Conservation (phyloP, 2,329 filamentous ascomycete genomes). For the Sporothrix sp. region DNA sequence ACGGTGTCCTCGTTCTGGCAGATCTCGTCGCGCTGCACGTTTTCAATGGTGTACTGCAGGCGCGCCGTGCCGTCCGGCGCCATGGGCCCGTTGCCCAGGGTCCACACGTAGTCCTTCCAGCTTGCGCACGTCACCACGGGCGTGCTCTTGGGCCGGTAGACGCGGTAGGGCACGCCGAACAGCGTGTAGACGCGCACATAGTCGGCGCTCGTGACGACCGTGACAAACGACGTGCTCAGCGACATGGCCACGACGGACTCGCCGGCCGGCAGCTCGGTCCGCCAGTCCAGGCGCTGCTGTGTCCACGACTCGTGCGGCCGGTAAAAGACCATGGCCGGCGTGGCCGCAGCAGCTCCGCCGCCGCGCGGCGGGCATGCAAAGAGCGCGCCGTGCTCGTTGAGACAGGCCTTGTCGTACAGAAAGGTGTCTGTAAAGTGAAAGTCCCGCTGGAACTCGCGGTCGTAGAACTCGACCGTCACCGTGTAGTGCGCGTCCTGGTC, state of each 20-base stretch:
- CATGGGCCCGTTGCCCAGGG: slow-evolving; percentile 84
- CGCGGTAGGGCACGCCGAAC: slow-evolving; percentile 78
- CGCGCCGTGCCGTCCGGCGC: slow-evolving; percentile 67
- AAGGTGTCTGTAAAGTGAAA: slow-evolving; percentile 98
- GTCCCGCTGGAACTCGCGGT: slow-evolving; percentile 81
- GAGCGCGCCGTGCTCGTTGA: slow-evolving; percentile 73
- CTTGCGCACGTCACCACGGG: slow-evolving; percentile 89
- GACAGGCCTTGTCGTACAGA: slow-evolving; percentile 89
- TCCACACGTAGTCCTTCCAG: slow-evolving; percentile 94
- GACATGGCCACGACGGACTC: slow-evolving; percentile 83
- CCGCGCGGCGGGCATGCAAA: slow-evolving; percentile 66
- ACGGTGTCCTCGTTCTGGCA: slow-evolving; percentile 91
- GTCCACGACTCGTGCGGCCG: slow-evolving; percentile 97
- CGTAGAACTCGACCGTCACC: slow-evolving; percentile 95
- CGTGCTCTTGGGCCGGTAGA: slow-evolving; percentile 84
- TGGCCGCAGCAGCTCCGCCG: slow-evolving; percentile 33
- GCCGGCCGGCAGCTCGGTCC: slow-evolving; percentile 75
- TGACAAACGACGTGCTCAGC: slow-evolving; percentile 81
- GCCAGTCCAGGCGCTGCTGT: slow-evolving; percentile 76
- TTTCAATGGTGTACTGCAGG: slow-evolving; percentile 85
- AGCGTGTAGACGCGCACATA: slow-evolving; percentile 91
- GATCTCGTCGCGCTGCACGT: slow-evolving; percentile 87
- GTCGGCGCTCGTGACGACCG: slow-evolving; percentile 74
- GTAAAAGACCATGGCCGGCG: slow-evolving; percentile 81
- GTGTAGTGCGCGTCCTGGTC: slow-evolving; percentile 91